Evolutionary conservation across 176 grass and related monocot species (phyloP).

Genomic region (Raddia distichophylla): DNA sequence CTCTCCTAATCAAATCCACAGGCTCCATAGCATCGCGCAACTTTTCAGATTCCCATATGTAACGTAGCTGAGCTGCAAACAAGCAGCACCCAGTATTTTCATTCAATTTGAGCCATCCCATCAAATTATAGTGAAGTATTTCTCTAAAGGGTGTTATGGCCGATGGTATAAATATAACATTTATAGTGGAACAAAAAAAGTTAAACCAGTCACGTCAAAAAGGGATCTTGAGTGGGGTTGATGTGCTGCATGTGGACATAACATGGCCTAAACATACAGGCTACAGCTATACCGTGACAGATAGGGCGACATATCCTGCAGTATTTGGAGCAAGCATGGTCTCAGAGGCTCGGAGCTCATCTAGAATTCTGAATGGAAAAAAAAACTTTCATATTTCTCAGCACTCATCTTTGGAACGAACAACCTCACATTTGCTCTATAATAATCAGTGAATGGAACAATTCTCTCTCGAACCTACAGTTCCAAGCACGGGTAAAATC

Average conservation of each 20-base stretch:
- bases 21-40: constrained; percentile 79
- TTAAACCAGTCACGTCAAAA: not conserved
- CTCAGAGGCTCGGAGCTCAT: not conserved
- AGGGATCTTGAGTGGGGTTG: not conserved
- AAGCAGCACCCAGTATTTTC: not conserved
- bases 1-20: constrained; percentile 83
- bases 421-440: not conserved
- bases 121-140: not conserved
- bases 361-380: too few relatives aligned
- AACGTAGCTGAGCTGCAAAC: constrained; percentile 68
- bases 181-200: not conserved
- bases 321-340: not conserved
- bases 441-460: not conserved
- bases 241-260: not conserved
- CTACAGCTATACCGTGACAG: not conserved
- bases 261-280: not conserved
- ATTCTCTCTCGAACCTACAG: not conserved
- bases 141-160: not conserved
- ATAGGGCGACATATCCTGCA: not conserved
- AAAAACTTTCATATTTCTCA: too few relatives aligned
- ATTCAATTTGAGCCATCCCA: not conserved
- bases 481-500: too few relatives aligned
- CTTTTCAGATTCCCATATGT: constrained; percentile 88
- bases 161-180: not conserved
- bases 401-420: too few relatives aligned